These are phyloP conservation scores for Cryptococcus sp. DNA, from an alignment of 1,284 basidiomycete species.

Conservation along the genomic window DNA sequence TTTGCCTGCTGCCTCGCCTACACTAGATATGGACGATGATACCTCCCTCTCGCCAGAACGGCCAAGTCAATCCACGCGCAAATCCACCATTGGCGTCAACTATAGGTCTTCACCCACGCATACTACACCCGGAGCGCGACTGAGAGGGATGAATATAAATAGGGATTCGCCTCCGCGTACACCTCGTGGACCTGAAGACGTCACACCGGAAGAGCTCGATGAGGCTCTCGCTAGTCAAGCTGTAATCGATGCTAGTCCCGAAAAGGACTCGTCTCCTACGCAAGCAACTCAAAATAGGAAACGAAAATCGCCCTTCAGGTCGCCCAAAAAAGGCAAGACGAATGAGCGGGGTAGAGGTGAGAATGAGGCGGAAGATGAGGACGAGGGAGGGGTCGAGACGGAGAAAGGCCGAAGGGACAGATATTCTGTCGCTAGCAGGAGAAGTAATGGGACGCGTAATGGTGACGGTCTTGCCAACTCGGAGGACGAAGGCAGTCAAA, in stretches of 20 bases:
- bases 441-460: slow-evolving; percentile 6
- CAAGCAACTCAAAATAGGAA: slow-evolving; percentile 9
- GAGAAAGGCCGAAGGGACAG: slow-evolving; percentile 28
- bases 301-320: slow-evolving; percentile 7
- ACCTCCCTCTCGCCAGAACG: slow-evolving; percentile 25
- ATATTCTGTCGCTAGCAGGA: not conserved
- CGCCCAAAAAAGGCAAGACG: not conserved
- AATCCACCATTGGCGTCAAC: slow-evolving; percentile 16
- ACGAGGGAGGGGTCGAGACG: slow-evolving; percentile 38
- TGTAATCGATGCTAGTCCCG: not conserved
- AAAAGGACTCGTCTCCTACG: not conserved
- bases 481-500: slow-evolving; percentile 1
- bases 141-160: not conserved
- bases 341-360: not conserved
- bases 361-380: slow-evolving; percentile 17
- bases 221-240: slow-evolving; percentile 7
- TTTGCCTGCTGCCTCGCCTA: slow-evolving; percentile 23
- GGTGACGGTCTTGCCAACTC: slow-evolving; percentile 1
- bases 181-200: slow-evolving; percentile 13
- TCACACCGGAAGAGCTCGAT: slow-evolving; percentile 33
- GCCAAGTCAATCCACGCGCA: slow-evolving; percentile 6
- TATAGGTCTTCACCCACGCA: slow-evolving; percentile 14
- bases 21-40: slow-evolving; percentile 21
- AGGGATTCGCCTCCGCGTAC: not conserved
- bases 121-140: slow-evolving; percentile 5